Conservation (phyloP, 164 flowering plant genomes). For the Annona cherimola region DNA sequence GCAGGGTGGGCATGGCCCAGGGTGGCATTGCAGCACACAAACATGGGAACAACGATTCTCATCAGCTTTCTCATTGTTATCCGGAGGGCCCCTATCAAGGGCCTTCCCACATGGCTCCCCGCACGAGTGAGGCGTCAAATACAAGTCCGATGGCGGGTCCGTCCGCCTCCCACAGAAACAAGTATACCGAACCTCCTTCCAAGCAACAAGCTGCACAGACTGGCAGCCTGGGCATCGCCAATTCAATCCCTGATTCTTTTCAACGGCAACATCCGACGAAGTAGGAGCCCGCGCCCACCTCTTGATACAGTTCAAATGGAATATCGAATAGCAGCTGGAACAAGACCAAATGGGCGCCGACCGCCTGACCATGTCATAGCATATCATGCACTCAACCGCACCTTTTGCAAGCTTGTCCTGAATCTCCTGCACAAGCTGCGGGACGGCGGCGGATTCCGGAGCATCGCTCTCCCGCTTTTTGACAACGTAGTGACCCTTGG, state of each 20-base stretch:
- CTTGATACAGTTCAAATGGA: conserved; percentile 78
- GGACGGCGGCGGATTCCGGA: conserved; percentile 35
- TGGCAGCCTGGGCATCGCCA: conserved; percentile 99
- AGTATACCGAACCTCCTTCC: conserved; percentile 69
- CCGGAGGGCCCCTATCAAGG: conserved; percentile 41
- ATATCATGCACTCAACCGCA: conserved; percentile 89
- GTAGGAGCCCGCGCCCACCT: conserved; percentile 97
- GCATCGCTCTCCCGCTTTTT: conserved; percentile 14
- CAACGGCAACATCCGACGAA: conserved; percentile 63
- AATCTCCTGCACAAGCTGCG: conserved; percentile 89
- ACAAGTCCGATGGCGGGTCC: conserved; percentile 84
- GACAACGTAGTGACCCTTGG: conserved; percentile 17
- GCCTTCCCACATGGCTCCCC: conserved; percentile 94
- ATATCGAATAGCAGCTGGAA: conserved; percentile 82
- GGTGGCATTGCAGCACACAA: conserved; percentile 95
- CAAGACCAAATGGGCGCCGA: conserved; percentile 93
- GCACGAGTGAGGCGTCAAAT: conserved; percentile 93
- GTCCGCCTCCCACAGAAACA: conserved; percentile 86
- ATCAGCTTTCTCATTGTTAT: conserved; percentile 13
- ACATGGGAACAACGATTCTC: conserved; percentile 77
- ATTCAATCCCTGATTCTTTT: conserved; percentile 72
- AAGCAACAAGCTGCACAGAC: conserved; percentile 60
- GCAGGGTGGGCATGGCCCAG: conserved; percentile 99
- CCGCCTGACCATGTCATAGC: conserved; percentile 90
- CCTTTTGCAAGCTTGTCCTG: conserved; percentile 79